Conservation (phyloP, 169 alveolate genomes). For the Theileria parva region DNA sequence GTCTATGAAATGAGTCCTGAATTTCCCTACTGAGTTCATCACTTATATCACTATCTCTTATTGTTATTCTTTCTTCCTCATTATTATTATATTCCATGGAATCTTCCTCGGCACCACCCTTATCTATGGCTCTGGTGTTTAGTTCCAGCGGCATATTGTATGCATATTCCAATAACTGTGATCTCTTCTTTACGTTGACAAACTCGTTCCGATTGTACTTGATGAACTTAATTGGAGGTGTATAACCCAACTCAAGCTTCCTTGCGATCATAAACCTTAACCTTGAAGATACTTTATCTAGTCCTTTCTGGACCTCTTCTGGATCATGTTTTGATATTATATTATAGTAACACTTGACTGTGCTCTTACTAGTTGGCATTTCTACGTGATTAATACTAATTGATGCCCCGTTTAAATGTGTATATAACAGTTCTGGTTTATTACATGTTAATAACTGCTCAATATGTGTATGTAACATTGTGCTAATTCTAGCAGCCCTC, state of each 20-base stretch:
- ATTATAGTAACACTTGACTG: slow-evolving; percentile 72
- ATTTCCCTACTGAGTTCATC: slow-evolving; percentile 4
- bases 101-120: background rate
- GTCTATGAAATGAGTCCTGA: slow-evolving; percentile 8
- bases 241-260: slow-evolving; percentile 76
- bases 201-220: slow-evolving; percentile 35
- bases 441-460: slow-evolving; percentile 73
- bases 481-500: slow-evolving; percentile 67
- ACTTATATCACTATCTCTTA: slow-evolving; percentile 3
- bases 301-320: slow-evolving; percentile 57
- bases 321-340: slow-evolving; percentile 57
- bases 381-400: slow-evolving; percentile 72
- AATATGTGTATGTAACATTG: slow-evolving; percentile 71
- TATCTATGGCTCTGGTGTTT: background rate
- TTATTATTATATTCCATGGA: background rate
- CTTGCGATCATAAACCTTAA: slow-evolving; percentile 73
- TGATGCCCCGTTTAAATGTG: slow-evolving; percentile 67
- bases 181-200: slow-evolving; percentile 20
- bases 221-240: slow-evolving; percentile 77
- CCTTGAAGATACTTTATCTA: slow-evolving; percentile 64
- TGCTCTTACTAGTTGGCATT: slow-evolving; percentile 70
- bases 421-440: slow-evolving; percentile 64
- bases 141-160: slow-evolving; percentile 39
- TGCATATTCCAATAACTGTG: slow-evolving; percentile 30
- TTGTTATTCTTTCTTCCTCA: background rate